phyloP scores from a whole-genome alignment of 805 yeast species.

The Teunomyces funiuensis region DNA sequence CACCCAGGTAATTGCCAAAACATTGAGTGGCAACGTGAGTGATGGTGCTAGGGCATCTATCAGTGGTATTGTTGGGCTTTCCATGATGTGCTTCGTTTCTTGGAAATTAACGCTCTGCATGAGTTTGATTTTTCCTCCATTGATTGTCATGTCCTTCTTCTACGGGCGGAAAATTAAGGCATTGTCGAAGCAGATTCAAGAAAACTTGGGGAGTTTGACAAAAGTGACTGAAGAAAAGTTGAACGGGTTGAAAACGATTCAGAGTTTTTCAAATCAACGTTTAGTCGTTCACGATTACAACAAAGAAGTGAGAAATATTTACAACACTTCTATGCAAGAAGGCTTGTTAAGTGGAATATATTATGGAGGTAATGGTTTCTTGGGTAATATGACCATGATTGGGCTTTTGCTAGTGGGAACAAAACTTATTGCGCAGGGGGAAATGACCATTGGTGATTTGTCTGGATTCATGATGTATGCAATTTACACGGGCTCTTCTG shows the following conservation, averaged over 20 bases:
- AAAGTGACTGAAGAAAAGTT: conserved; percentile 91
- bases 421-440: conserved; percentile 73
- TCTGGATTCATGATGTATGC: conserved; percentile 96
- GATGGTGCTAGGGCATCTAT: conserved; percentile 88
- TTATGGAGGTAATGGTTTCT: conserved; percentile 75
- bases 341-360: conserved; percentile 76
- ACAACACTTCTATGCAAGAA: conserved; percentile 70
- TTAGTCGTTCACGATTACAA: conserved; percentile 76
- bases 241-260: conserved; percentile 82
- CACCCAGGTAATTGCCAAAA: conserved; percentile 80
- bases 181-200: conserved; percentile 75
- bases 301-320: conserved; percentile 63
- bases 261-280: conserved; percentile 83
- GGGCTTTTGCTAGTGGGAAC: conserved; percentile 80
- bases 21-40: conserved; percentile 84
- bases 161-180: conserved; percentile 80
- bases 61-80: conserved; percentile 80
- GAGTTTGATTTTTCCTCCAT: conserved; percentile 79
- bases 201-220: conserved; percentile 80
- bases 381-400: conserved; percentile 81
- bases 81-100: conserved; percentile 89
- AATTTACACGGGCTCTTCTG: conserved; percentile 88
- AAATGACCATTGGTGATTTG: conserved; percentile 80
- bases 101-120: conserved; percentile 80
- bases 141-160: conserved; percentile 72